A percentile compares a stretch with the other conserved stretches of the same genome.
Conservation (phyloP, 306 rosid genomes). For the Pachyrhizus erosus region DNA sequence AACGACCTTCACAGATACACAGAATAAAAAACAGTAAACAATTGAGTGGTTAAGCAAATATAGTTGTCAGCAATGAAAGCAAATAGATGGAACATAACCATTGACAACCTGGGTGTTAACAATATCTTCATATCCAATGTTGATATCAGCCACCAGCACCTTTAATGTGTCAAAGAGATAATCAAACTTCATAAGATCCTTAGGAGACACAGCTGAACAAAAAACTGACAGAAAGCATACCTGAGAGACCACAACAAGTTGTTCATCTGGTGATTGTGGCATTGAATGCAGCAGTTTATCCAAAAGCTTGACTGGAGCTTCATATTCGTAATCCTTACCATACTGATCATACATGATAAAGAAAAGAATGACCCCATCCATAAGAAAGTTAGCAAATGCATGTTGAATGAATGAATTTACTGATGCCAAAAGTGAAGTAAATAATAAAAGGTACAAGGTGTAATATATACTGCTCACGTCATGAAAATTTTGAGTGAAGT, state of each 20-base stretch:
- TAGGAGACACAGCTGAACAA: not conserved
- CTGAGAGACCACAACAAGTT: conserved; percentile 94
- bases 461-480: not conserved
- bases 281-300: conserved; percentile 87
- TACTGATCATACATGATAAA: conserved; percentile 60
- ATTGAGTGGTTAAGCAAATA: conserved; percentile 7
- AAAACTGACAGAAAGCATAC: conserved; percentile 49
- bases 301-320: conserved; percentile 96
- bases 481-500: conserved; percentile 13
- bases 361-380: conserved; percentile 29
- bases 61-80: conserved; percentile 24
- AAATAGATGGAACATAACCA: not conserved
- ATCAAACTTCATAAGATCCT: conserved; percentile 30
- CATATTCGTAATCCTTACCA: conserved; percentile 90
- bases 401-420: conserved; percentile 28
- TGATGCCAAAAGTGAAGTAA: conserved; percentile 26
- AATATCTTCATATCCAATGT: conserved; percentile 93
- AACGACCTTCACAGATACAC: conserved; percentile 61
- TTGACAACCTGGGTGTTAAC: conserved; percentile 82
- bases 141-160: conserved; percentile 98
- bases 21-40: conserved; percentile 4
- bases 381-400: conserved; percentile 31
- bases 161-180: conserved; percentile 44
- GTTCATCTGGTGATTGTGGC: conserved; percentile 88
- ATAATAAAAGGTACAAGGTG: conserved; percentile 23